Conservation (phyloP, 192 early-diverging fungal genomes). For the Coemansia sp. region DNA sequence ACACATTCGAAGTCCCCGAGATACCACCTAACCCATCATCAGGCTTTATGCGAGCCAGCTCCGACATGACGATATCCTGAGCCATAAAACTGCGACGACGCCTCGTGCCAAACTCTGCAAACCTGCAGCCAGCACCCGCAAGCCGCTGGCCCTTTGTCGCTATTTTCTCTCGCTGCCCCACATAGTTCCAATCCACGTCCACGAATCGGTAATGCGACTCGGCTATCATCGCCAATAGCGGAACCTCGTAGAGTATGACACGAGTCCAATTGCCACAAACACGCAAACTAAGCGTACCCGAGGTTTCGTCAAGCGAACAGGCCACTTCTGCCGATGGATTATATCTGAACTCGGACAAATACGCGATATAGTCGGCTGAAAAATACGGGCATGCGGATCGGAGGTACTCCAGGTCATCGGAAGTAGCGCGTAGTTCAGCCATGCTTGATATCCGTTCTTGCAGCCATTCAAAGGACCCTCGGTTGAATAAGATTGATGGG, state of each 20-base stretch:
- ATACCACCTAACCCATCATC: conserved; percentile 22
- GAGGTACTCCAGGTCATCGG: conserved; percentile 52
- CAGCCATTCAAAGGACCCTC: conserved; percentile 52
- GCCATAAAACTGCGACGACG: conserved; percentile 68
- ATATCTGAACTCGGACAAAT: conserved; percentile 62
- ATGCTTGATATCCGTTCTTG: conserved; percentile 42
- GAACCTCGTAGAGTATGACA: conserved; percentile 77
- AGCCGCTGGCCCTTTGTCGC: conserved; percentile 57
- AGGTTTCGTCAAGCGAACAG: conserved; percentile 18
- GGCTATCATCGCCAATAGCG: conserved; percentile 67
- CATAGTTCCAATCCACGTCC: conserved; percentile 70
- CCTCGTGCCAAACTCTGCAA: conserved; percentile 81
- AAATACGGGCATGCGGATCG: conserved; percentile 58
- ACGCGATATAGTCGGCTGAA: conserved; percentile 60
- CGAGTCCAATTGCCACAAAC: conserved; percentile 69
- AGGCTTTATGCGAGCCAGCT: background rate
- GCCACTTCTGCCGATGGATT: conserved; percentile 16
- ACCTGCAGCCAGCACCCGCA: conserved; percentile 60
- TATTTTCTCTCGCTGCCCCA: conserved; percentile 61
- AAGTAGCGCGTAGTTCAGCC: conserved; percentile 10
- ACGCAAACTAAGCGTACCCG: conserved; percentile 46
- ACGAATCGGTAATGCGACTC: conserved; percentile 70
- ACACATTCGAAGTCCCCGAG: conserved; percentile 71
- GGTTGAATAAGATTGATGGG: conserved; percentile 44
- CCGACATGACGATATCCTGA: conserved; percentile 63